phyloP scores from a whole-genome alignment of 2,329 filamentous ascomycete species.

The Teratosphaeria nubilosa region DNA sequence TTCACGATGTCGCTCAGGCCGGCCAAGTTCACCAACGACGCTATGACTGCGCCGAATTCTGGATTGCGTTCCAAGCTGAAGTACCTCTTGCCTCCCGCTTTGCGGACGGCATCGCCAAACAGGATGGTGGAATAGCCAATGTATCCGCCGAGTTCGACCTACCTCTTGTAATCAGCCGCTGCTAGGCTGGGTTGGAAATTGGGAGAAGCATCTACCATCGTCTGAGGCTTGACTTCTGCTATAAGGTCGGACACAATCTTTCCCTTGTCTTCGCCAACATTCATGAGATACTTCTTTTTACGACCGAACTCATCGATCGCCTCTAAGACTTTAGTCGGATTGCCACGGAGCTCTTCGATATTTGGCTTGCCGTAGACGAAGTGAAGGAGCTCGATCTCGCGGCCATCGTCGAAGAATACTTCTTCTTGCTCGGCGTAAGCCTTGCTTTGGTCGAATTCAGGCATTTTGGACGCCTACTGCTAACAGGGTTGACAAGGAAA shows the following conservation, averaged over 20 bases:
- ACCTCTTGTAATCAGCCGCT: constrained; percentile 11
- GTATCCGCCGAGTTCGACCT: constrained; percentile 70
- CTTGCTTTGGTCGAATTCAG: constrained; percentile 32
- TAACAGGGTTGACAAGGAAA: background rate
- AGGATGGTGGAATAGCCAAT: constrained; percentile 72
- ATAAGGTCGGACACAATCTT: constrained; percentile 61
- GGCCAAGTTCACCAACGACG: constrained; percentile 60
- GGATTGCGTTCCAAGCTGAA: constrained; percentile 64
- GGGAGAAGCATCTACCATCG: constrained; percentile 42
- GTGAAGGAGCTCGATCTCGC: constrained; percentile 63
- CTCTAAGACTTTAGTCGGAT: constrained; percentile 52
- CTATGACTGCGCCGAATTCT: constrained; percentile 61
- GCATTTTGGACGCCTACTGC: constrained; percentile 8
- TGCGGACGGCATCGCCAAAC: constrained; percentile 57
- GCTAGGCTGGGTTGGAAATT: constrained; percentile 1
- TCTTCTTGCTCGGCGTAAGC: constrained; percentile 39
- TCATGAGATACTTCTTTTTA: constrained; percentile 66
- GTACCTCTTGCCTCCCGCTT: constrained; percentile 55
- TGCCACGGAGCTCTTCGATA: constrained; percentile 53
- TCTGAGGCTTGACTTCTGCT: constrained; percentile 51
- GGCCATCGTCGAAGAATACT: constrained; percentile 53
- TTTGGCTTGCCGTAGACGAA: constrained; percentile 55
- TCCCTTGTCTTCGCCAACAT: constrained; percentile 66
- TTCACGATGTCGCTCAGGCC: constrained; percentile 61
- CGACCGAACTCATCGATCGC: constrained; percentile 62